These are phyloP conservation scores for Crucihimalaya himalaica DNA, from an alignment of 345 rosid species.

Conservation along the genomic window DNA sequence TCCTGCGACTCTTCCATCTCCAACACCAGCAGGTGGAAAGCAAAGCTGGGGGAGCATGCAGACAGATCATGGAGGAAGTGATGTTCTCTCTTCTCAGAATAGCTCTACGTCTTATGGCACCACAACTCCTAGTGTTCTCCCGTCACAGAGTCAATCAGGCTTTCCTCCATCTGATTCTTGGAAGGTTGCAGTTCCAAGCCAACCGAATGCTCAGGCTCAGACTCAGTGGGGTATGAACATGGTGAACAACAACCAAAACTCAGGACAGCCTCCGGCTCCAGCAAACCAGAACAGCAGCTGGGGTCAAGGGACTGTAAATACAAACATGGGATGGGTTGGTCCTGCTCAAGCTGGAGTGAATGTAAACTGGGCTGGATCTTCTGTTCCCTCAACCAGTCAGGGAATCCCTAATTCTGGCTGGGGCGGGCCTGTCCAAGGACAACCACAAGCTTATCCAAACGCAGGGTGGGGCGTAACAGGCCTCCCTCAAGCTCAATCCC, in stretches of 20 bases:
- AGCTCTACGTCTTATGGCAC: slow-evolving; percentile 46
- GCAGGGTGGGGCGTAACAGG: slow-evolving; percentile 60
- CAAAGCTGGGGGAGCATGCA: slow-evolving; percentile 56
- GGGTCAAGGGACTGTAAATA: slow-evolving; percentile 58
- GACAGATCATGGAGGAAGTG: slow-evolving; percentile 41
- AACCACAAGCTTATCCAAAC: slow-evolving; percentile 52
- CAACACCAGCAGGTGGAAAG: slow-evolving; percentile 45
- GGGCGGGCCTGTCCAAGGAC: slow-evolving; percentile 58
- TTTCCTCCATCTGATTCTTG: slow-evolving; percentile 61
- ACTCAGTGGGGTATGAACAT: slow-evolving; percentile 58
- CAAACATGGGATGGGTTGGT: slow-evolving; percentile 67
- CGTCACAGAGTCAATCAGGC: slow-evolving; percentile 44
- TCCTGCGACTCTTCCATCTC: slow-evolving; percentile 45
- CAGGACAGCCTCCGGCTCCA: slow-evolving; percentile 44
- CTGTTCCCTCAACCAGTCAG: slow-evolving; percentile 52
- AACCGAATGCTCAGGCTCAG: slow-evolving; percentile 33
- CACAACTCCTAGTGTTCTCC: slow-evolving; percentile 43
- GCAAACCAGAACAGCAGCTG: slow-evolving; percentile 58
- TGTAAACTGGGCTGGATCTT: slow-evolving; percentile 48
- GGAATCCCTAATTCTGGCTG: slow-evolving; percentile 54
- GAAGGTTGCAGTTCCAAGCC: slow-evolving; percentile 51
- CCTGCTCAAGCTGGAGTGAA: slow-evolving; percentile 55
- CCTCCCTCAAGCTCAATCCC: slow-evolving; percentile 38
- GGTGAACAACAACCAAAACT: slow-evolving; percentile 42
- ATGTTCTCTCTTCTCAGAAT: slow-evolving; percentile 46